Evolutionary conservation across 2,329 filamentous ascomycete genomes (phyloP).

Genomic region (Neonectria ditissima): DNA sequence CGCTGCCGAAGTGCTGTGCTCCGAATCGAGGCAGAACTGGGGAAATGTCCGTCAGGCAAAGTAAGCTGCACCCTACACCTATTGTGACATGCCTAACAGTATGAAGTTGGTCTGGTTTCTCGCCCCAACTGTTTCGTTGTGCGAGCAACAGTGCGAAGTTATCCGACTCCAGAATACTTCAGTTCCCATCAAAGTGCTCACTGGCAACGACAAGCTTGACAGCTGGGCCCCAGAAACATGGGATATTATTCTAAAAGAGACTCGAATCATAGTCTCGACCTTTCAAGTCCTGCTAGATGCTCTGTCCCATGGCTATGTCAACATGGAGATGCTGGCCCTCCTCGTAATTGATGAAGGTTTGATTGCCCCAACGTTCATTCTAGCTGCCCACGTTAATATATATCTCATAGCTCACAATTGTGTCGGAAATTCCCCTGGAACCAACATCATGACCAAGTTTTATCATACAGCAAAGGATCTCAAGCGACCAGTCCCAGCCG

Average conservation of each 20-base stretch:
- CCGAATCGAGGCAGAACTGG: constrained; percentile 74
- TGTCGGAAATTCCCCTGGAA: constrained; percentile 70
- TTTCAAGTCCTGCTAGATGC: constrained; percentile 81
- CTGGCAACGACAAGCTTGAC: constrained; percentile 76
- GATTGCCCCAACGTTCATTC: constrained; percentile 17
- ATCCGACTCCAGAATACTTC: constrained; percentile 70
- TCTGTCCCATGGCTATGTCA: constrained; percentile 79
- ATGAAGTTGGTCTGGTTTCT: constrained; percentile 77
- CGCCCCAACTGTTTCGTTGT: constrained; percentile 75
- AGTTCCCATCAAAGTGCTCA: constrained; percentile 71
- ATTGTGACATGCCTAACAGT: constrained; percentile 29
- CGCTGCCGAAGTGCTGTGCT: constrained; percentile 68
- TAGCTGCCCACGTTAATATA: constrained; percentile 33
- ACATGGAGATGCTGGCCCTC: constrained; percentile 71
- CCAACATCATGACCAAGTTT: constrained; percentile 78
- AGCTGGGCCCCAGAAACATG: constrained; percentile 78
- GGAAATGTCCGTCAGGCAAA: constrained; percentile 64
- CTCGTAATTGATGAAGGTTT: constrained; percentile 87
- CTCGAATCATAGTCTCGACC: constrained; percentile 82
- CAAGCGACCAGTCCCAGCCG: constrained; percentile 65
- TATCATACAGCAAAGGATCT: constrained; percentile 66
- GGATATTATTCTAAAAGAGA: constrained; percentile 72
- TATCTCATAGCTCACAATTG: constrained; percentile 76
- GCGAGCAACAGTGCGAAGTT: constrained; percentile 72
- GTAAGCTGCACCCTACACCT: constrained; percentile 64